Evolutionary conservation across 2,329 filamentous ascomycete species (phyloP).

Genomic region (Fusarium transvaalense): DNA sequence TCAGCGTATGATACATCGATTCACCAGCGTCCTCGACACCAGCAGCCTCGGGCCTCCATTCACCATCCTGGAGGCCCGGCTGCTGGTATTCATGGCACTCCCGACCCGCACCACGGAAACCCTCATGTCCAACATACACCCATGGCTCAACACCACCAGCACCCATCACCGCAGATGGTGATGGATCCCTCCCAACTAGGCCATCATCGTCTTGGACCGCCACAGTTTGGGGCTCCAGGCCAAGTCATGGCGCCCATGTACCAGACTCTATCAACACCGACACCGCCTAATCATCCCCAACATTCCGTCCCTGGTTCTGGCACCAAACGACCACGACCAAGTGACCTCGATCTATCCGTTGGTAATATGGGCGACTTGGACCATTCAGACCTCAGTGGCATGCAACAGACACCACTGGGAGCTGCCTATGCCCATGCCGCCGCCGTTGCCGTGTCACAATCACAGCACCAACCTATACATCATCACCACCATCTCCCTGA

Average conservation of each 20-base stretch:
- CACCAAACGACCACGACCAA: constrained; percentile 67
- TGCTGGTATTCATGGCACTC: constrained; percentile 61
- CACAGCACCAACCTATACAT: constrained; percentile 69
- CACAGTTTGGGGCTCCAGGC: constrained; percentile 64
- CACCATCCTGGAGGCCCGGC: constrained; percentile 60
- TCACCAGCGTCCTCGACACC: constrained; percentile 53
- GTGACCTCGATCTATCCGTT: constrained; percentile 69
- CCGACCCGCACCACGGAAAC: constrained; percentile 55
- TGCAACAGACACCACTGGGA: constrained; percentile 67
- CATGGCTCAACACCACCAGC: constrained; percentile 59
- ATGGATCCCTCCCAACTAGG: constrained; percentile 69
- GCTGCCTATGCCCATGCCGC: constrained; percentile 63
- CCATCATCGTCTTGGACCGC: constrained; percentile 63
- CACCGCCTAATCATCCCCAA: constrained; percentile 50
- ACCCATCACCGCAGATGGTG: constrained; percentile 66
- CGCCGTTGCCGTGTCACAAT: constrained; percentile 47
- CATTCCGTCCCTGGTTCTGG: constrained; percentile 48
- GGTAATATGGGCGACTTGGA: constrained; percentile 65
- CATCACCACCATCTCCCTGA: constrained; percentile 86
- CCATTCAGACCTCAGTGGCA: constrained; percentile 66
- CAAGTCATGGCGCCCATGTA: constrained; percentile 66
- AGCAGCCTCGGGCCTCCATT: constrained; percentile 61
- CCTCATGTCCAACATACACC: constrained; percentile 51
- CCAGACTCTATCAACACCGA: constrained; percentile 61
- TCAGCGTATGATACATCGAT: constrained; percentile 70